Percentiles rank a stretch among this genome's conserved stretches.
phyloP scores from a whole-genome alignment of 202 grass and related monocot species.

The Panicum virgatum region DNA sequence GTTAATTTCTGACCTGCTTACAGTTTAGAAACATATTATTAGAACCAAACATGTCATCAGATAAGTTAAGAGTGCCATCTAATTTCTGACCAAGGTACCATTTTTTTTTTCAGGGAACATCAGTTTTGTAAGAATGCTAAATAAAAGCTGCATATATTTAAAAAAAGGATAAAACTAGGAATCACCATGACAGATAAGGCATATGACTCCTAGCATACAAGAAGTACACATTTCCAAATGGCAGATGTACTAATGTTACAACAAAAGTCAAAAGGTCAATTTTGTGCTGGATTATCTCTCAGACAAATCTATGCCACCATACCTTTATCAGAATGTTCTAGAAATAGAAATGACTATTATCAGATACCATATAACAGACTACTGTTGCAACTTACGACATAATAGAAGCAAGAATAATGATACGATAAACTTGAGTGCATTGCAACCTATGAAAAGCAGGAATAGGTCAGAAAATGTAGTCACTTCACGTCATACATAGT shows the following conservation, averaged over 20 bases:
- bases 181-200: not conserved
- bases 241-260: not conserved
- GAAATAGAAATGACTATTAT: not conserved
- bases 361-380: not conserved
- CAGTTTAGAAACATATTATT: not conserved
- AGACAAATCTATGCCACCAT: not conserved
- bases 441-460: not conserved
- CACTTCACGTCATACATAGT: not conserved
- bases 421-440: not conserved
- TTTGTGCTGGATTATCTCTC: not conserved
- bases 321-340: not conserved
- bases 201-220: not conserved
- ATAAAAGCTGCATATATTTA: not conserved
- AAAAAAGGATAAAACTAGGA: not conserved
- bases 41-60: not conserved
- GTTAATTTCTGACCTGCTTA: constrained; percentile 51
- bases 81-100: not conserved
- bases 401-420: not conserved
- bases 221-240: not conserved
- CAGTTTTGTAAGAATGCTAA: not conserved
- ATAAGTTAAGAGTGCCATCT: not conserved
- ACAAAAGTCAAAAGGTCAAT: not conserved
- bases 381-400: not conserved
- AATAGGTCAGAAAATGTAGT: not conserved
- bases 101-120: not conserved